Conservation (phyloP, 176 grass and related monocot genomes). For the Saccharum spontaneum region DNA sequence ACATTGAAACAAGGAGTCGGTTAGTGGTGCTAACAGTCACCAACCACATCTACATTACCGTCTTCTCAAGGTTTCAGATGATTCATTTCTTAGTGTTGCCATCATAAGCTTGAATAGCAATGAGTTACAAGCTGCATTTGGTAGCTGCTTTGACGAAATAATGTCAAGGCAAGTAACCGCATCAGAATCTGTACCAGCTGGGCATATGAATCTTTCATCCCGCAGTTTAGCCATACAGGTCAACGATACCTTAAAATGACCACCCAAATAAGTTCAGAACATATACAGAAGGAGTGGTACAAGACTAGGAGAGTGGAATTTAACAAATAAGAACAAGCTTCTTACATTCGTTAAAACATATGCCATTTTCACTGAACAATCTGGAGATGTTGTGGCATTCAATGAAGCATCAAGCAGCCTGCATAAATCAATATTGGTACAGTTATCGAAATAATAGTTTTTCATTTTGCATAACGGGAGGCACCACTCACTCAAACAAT, state of each 20-base stretch:
- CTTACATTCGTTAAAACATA: conserved; percentile 87
- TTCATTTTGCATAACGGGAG: conserved; percentile 18
- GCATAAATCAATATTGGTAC: conserved; percentile 33
- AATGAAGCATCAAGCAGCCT: conserved; percentile 93
- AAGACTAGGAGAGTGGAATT: conserved; percentile 22
- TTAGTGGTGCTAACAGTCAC: conserved; percentile 7
- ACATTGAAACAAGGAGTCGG: conserved; percentile 14
- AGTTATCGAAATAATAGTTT: neutral
- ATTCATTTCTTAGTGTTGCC: conserved; percentile 77
- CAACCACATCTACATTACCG: conserved; percentile 54
- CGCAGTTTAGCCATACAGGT: conserved; percentile 97
- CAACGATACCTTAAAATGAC: conserved; percentile 69
- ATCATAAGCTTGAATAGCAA: conserved; percentile 91
- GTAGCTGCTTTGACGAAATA: conserved; percentile 75
- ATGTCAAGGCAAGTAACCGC: conserved; percentile 80
- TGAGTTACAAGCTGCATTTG: conserved; percentile 83
- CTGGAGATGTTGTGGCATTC: conserved; percentile 82
- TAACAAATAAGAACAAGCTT: conserved; percentile 33
- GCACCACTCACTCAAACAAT: conserved; percentile 86
- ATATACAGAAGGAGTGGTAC: neutral
- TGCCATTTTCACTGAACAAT: conserved; percentile 96
- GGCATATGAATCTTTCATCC: conserved; percentile 91
- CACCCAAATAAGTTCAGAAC: conserved; percentile 25
- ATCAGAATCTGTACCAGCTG: conserved; percentile 78
- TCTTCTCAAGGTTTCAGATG: conserved; percentile 92